Conservation (phyloP, 306 rosid genomes). For the Spatholobus suberectus region DNA sequence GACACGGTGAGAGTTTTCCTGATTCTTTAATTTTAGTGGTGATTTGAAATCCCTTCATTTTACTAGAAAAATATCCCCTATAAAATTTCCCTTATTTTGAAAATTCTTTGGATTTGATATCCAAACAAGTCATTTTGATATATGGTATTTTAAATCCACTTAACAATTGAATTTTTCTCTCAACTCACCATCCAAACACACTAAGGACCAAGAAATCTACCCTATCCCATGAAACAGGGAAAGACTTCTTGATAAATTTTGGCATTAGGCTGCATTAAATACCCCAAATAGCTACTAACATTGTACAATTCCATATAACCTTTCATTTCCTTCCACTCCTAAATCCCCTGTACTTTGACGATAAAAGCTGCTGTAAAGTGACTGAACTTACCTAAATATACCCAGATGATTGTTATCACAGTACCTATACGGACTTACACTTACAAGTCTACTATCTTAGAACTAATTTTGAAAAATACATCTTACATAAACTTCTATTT, state of each 20-base stretch:
- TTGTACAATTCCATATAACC: neutral
- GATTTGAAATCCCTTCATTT: no score
- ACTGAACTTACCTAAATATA: neutral
- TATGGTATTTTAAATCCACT: neutral
- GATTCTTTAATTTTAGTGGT: no score
- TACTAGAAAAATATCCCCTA: no score
- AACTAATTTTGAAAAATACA: neutral
- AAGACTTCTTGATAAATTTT: neutral
- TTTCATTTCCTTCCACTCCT: neutral
- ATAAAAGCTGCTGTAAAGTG: neutral
- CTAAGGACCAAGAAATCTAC: neutral
- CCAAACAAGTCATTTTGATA: neutral
- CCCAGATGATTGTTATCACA: neutral
- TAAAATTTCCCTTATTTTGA: no score
- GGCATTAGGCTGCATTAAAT: neutral
- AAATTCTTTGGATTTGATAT: no score
- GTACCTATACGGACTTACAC: neutral
- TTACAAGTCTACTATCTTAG: neutral
- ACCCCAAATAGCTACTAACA: neutral
- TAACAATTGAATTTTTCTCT: neutral
- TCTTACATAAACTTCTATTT: neutral
- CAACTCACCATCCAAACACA: neutral
- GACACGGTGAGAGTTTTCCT: no score
- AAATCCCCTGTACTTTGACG: neutral
- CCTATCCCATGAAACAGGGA: neutral